These are phyloP conservation scores for Cryptococcus jaspeensis DNA, from an alignment of 1,284 basidiomycete species.

Conservation along the genomic window DNA sequence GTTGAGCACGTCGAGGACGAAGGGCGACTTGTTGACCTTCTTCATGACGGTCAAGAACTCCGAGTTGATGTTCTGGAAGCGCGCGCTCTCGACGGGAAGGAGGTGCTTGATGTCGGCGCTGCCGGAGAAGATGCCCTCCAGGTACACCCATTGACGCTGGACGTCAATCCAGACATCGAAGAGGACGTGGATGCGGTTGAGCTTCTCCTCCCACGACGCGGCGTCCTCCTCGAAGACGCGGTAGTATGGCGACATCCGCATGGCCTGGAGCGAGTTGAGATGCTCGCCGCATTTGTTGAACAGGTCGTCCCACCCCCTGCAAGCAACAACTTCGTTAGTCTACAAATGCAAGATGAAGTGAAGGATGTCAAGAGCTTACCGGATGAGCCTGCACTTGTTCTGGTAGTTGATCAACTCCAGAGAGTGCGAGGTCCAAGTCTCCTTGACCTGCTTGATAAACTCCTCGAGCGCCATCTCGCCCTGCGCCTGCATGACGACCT, in stretches of 20 bases:
- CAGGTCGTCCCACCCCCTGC: constrained; percentile 93
- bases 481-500: constrained; percentile 95
- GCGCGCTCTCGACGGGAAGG: constrained; percentile 91
- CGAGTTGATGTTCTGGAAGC: constrained; percentile 98
- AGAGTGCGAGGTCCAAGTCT: constrained; percentile 94
- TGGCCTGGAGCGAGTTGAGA: constrained; percentile 89
- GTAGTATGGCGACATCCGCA: constrained; percentile 97
- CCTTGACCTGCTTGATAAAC: constrained; percentile 92
- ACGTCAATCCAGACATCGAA: constrained; percentile 99
- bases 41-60: constrained; percentile 99
- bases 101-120: constrained; percentile 98
- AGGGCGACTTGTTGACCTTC: constrained; percentile 98
- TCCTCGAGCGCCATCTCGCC: constrained; percentile 97
- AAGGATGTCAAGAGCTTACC: constrained; percentile 53
- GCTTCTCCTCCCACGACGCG: constrained; percentile 88
- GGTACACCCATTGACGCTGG: constrained; percentile 98
- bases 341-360: constrained; percentile 3
- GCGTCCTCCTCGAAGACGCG: constrained; percentile 96
- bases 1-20: constrained; percentile 94
- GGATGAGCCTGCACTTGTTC: constrained; percentile 94
- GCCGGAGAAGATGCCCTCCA: constrained; percentile 99
- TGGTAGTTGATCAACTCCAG: constrained; percentile 98
- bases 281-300: constrained; percentile 97
- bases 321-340: neutral
- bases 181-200: constrained; percentile 90